phyloP scores from a whole-genome alignment of 768 basidiomycete genomes.

The Naganishia friedmannii region DNA sequence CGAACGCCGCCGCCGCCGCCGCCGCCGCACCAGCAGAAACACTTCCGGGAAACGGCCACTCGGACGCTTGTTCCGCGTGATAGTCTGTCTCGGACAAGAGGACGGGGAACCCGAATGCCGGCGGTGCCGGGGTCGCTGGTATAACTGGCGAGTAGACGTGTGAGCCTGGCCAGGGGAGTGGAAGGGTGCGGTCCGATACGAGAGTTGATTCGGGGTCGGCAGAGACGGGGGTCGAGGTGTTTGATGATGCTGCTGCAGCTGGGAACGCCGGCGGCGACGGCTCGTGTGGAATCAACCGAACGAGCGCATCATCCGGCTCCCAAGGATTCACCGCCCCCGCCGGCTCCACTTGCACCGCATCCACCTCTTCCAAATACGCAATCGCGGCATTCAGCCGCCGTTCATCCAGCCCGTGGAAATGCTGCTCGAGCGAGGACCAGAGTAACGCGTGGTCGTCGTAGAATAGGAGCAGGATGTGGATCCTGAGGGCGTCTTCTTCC shows the following conservation, averaged over 20 bases:
- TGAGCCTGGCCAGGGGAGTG: constrained; percentile 32
- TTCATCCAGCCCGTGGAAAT: constrained; percentile 24
- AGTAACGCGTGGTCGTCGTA: constrained; percentile 34
- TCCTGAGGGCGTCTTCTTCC: constrained; percentile 27
- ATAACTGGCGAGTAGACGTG: constrained; percentile 29
- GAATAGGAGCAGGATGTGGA: constrained; percentile 31
- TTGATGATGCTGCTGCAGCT: not conserved
- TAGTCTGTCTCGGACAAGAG: constrained; percentile 23
- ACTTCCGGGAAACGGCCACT: constrained; percentile 10
- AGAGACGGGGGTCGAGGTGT: too few species aligned
- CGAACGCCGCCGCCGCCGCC: constrained; percentile 1
- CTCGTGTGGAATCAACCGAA: constrained; percentile 8
- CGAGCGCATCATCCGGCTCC: constrained; percentile 29
- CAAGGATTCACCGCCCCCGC: constrained; percentile 30
- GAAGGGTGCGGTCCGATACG: not conserved
- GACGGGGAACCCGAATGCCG: constrained; percentile 25
- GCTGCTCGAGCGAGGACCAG: constrained; percentile 31
- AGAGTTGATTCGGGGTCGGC: not conserved
- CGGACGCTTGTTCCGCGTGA: constrained; percentile 16
- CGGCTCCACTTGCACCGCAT: constrained; percentile 29
- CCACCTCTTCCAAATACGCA: constrained; percentile 28
- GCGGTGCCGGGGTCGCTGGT: constrained; percentile 19
- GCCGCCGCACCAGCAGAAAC: constrained; percentile 10
- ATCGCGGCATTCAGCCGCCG: constrained; percentile 25
- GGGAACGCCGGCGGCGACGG: not conserved